Evolutionary conservation across 164 flowering plant genomes (phyloP), one percentile per base, ranked within the genome.

Genomic region (Saururus chinensis): DNA sequence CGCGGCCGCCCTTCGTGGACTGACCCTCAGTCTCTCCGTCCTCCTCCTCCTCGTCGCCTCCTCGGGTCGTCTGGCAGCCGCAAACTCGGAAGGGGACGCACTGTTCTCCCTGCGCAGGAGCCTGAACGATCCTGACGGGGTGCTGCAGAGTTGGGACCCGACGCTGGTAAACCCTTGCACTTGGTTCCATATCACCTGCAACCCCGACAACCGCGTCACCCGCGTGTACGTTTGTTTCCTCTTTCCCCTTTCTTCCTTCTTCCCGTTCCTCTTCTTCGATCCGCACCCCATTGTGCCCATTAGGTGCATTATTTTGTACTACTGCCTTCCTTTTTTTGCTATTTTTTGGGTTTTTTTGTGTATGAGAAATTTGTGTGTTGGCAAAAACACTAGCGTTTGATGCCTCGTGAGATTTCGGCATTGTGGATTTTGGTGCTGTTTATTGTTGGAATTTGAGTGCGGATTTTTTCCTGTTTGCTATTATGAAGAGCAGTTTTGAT

Each of bases 121-220:
- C 16, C 48, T 60, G 12, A 24, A 10, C 4, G 62, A 60, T 25
- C 52, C 62, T 1, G 24, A 21, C 26, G 48, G 48, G 17, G 62
- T 60, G 30, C 30, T 60, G 62, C 52, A 60, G 51, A 60, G 62
- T 26, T 60, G 62, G 62, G 62, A 60, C 20, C 51, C 62, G 11
- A 60, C 62, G 14, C 52, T 60, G 16, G 62, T 60, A 7, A 60
- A 60, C 48, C 62, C 62, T 17, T 60, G 62, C 25, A 60, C 62
- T 13, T 60, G 62, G 62, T 60, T 60, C 23, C 62, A 60, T 9
- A 41, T 60, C 24, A 60, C 62, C n/a, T 60, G 62, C 52, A 60
- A 60, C 25, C 1, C 1, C 25, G 62, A 60, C 12, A 60, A 60
- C 40, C 40, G 62, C 48, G 30, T 55, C 24, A 22, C 58, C 58